A percentile compares a stretch with the other conserved stretches of the same genome.
Conservation (phyloP, 164 flowering plant species). For the Umbilicus rupestris region DNA sequence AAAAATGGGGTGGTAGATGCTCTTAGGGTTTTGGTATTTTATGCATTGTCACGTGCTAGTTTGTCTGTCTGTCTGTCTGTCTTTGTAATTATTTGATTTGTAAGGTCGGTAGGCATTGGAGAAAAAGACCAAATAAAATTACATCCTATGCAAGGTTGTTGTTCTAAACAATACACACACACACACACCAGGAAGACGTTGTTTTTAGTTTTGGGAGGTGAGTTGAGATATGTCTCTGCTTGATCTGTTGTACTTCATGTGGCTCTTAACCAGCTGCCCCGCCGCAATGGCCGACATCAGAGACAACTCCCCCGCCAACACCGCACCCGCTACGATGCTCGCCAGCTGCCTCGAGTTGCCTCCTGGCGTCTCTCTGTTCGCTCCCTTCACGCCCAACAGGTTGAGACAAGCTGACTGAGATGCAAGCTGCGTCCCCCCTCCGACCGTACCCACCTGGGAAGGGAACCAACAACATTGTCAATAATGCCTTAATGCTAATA, state of each 20-base stretch:
- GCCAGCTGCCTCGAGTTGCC: conserved; percentile 60
- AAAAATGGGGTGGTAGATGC: too few species aligned
- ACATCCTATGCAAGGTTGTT: too few species aligned
- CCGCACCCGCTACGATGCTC: conserved; percentile 63
- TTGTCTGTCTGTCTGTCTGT: too few species aligned
- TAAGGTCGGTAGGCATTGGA: too few species aligned
- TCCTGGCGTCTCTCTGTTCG: conserved; percentile 61
- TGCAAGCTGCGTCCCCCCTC: conserved; percentile 83
- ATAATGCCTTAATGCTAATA: too few species aligned
- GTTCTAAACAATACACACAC: too few species aligned
- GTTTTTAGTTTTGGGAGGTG: conserved; percentile 16
- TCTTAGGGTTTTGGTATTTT: too few species aligned
- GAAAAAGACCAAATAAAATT: too few species aligned
- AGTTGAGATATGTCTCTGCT: conserved; percentile 42
- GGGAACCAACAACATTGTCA: too few species aligned
- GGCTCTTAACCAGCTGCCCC: conserved; percentile 76
- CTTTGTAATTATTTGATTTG: too few species aligned
- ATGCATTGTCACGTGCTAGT: too few species aligned
- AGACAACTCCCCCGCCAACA: conserved; percentile 79
- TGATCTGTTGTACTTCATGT: conserved; percentile 91
- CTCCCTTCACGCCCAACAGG: conserved; percentile 78
- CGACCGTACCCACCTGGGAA: conserved; percentile 72
- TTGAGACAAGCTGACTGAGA: conserved; percentile 84
- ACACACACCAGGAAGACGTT: too few species aligned
- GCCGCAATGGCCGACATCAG: conserved; percentile 79